Conservation (phyloP, 208 protist species). For the Leishmania martiniquensis region DNA sequence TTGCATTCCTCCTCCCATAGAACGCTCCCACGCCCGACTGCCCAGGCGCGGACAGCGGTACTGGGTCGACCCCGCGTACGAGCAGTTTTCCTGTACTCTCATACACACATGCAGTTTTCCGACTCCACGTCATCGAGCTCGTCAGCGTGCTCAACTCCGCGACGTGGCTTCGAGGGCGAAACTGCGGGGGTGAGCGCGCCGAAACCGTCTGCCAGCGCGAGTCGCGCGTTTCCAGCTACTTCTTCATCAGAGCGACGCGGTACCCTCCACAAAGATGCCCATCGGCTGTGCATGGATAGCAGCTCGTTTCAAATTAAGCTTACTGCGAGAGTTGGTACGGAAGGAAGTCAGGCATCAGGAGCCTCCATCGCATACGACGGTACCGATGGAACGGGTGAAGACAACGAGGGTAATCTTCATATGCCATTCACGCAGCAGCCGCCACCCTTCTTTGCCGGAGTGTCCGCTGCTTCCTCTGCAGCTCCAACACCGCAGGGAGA, state of each 20-base stretch:
- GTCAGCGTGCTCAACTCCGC: background rate
- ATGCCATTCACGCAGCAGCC: constrained; percentile 8
- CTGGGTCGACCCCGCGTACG: background rate
- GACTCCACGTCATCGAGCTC: constrained; percentile 3
- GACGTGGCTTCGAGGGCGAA: background rate
- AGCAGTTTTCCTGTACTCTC: background rate
- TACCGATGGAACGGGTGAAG: background rate
- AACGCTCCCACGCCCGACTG: background rate
- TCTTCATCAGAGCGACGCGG: constrained; percentile 5
- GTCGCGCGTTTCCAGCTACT: constrained; percentile 10
- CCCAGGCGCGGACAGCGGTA: background rate
- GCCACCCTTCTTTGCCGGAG: constrained; percentile 24
- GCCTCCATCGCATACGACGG: background rate
- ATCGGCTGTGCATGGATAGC: background rate
- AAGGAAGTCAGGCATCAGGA: background rate
- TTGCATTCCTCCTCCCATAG: background rate
- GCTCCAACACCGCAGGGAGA: background rate
- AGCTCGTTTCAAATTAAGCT: constrained; percentile 20
- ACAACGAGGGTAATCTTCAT: background rate
- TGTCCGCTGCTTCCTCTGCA: background rate
- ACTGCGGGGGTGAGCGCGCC: background rate
- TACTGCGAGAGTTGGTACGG: constrained; percentile 9
- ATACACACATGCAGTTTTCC: constrained; percentile 6
- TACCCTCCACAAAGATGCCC: background rate
- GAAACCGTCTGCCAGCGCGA: constrained; percentile 10